Conservation (phyloP, 805 yeast species). For the Tetrapisispora fleetii region DNA sequence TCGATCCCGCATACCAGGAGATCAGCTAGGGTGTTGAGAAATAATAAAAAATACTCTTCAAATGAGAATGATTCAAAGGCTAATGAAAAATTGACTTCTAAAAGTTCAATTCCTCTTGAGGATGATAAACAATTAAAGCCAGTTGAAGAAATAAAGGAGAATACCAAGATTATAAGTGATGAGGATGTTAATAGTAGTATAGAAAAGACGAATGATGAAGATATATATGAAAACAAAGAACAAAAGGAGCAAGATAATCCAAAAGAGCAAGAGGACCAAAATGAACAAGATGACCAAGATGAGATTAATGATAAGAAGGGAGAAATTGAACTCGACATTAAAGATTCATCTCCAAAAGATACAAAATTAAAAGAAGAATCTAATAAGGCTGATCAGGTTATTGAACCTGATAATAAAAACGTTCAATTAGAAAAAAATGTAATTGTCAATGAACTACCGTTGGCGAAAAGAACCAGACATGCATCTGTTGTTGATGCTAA, state of each 20-base stretch:
- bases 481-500: conserved; percentile 4
- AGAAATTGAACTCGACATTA: background rate
- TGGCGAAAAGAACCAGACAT: conserved; percentile 21
- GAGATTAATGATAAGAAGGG: background rate
- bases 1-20: conserved; percentile 30
- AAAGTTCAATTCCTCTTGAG: conserved; percentile 4
- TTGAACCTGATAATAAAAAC: background rate
- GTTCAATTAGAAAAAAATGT: background rate
- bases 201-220: too few relatives aligned
- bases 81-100: conserved; percentile 4
- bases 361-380: conserved; percentile 2
- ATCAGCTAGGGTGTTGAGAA: conserved; percentile 1
- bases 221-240: too few relatives aligned
- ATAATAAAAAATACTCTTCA: background rate
- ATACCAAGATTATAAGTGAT: too few relatives aligned
- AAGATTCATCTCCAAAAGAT: too few relatives aligned
- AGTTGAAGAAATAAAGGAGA: too few relatives aligned
- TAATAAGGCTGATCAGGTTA: conserved; percentile 3
- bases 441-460: conserved; percentile 7
- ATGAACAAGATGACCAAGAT: too few relatives aligned
- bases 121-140: background rate
- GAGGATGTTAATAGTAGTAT: too few relatives aligned
- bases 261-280: too few relatives aligned
- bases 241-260: too few relatives aligned
- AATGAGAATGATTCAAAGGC: background rate